These are phyloP conservation scores for Fagus sylvatica DNA, from an alignment of 306 rosid genomes.

Conservation along the genomic window DNA sequence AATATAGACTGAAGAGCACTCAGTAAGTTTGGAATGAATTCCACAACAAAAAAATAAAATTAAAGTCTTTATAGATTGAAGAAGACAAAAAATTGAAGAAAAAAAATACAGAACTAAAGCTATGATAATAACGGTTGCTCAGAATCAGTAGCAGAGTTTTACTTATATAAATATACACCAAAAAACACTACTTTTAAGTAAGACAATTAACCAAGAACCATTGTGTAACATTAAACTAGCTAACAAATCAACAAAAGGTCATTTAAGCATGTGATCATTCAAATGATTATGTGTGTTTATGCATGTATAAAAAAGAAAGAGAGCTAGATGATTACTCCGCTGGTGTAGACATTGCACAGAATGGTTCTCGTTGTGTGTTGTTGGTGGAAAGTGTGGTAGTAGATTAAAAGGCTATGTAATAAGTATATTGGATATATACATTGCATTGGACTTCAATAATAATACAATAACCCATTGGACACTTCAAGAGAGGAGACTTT, in stretches of 20 bases:
- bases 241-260: not conserved
- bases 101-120: not conserved
- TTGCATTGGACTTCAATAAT: not conserved
- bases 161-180: not conserved
- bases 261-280: not conserved
- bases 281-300: too few species aligned
- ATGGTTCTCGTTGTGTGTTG: not conserved
- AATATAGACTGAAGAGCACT: too few species aligned
- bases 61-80: not conserved
- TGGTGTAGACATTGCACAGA: constrained; percentile 66
- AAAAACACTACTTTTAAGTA: not conserved
- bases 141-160: not conserved
- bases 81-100: not conserved
- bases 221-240: too few species aligned
- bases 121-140: too few species aligned
- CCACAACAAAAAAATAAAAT: not conserved
- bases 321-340: constrained; percentile 55
- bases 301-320: not conserved
- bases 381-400: not conserved
- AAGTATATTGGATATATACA: not conserved
- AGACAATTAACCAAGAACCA: not conserved
- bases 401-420: not conserved
- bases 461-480: not conserved
- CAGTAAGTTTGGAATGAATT: not conserved
- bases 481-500: constrained; percentile 19